Evolutionary conservation across 2,329 filamentous ascomycete genomes (phyloP).

Genomic region (Exophiala sp.): DNA sequence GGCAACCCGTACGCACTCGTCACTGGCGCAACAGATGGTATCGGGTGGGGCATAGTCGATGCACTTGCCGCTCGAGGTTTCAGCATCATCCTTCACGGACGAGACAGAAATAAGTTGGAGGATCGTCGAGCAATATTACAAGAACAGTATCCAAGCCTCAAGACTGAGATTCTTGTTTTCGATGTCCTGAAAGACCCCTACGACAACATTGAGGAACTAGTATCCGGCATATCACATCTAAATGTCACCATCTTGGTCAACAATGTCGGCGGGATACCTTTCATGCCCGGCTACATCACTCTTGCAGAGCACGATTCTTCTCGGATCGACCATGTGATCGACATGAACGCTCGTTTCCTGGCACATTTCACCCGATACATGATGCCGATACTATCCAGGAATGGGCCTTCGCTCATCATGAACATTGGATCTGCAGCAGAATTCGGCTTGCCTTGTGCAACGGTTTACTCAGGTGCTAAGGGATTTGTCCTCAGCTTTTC

Average conservation of each 20-base stretch:
- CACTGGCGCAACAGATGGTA: background rate
- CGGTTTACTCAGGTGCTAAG: background rate
- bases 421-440: background rate
- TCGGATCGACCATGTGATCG: background rate
- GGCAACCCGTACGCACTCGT: background rate
- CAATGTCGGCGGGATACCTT: background rate
- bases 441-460: background rate
- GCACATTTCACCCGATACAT: background rate
- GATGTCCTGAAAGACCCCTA: background rate
- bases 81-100: slow-evolving; percentile 76
- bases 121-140: slow-evolving; percentile 30
- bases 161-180: background rate
- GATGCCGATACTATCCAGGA: background rate
- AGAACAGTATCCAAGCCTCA: background rate
- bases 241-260: background rate
- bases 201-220: background rate
- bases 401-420: background rate
- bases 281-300: background rate
- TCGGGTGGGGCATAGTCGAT: slow-evolving; percentile 90
- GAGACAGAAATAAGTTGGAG: slow-evolving; percentile 48
- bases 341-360: background rate
- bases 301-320: background rate
- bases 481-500: slow-evolving; percentile 1
- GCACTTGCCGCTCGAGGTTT: slow-evolving; percentile 87
- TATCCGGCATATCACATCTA: background rate